These are phyloP conservation scores for Onygena corvina DNA, from an alignment of 2,329 filamentous ascomycete species.

Conservation along the genomic window DNA sequence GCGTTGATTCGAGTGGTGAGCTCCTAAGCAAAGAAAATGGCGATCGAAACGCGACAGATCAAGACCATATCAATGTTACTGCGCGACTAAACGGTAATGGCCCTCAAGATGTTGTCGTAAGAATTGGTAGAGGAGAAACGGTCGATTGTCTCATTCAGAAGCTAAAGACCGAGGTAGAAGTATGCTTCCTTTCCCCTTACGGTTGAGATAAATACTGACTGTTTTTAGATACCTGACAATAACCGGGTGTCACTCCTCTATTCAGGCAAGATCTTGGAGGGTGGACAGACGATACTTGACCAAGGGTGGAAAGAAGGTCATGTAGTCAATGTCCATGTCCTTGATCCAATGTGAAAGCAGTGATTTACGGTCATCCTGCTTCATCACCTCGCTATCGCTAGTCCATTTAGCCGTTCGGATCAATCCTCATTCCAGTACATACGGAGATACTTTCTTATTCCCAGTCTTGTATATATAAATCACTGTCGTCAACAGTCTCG, in stretches of 20 bases:
- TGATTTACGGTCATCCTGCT: too few relatives aligned
- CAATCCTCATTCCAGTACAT: too few relatives aligned
- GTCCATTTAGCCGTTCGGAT: too few relatives aligned
- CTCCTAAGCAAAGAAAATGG: slow-evolving; percentile 31
- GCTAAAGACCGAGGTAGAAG: slow-evolving; percentile 51
- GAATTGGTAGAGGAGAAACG: slow-evolving; percentile 48
- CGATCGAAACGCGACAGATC: slow-evolving; percentile 51
- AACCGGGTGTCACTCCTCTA: slow-evolving; percentile 62
- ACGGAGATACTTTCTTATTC: too few relatives aligned
- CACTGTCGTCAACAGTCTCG: too few relatives aligned
- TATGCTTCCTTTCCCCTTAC: slow-evolving; percentile 33
- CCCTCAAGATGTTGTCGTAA: slow-evolving; percentile 50
- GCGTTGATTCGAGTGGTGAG: slow-evolving; percentile 27
- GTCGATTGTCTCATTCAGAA: slow-evolving; percentile 52
- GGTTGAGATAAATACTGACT: slow-evolving; percentile 1
- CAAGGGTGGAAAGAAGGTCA: slow-evolving; percentile 68
- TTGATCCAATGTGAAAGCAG: slow-evolving; percentile 10
- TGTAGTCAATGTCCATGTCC: slow-evolving; percentile 60
- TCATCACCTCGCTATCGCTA: too few relatives aligned
- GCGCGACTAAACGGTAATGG: slow-evolving; percentile 55
- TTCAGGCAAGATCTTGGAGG: slow-evolving; percentile 66
- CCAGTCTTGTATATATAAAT: too few relatives aligned
- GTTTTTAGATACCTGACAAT: slow-evolving; percentile 42
- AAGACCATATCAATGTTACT: slow-evolving; percentile 46
- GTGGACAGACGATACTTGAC: slow-evolving; percentile 49